Conservation (phyloP, 305 asterid genomes). For the Rubia occidens region DNA sequence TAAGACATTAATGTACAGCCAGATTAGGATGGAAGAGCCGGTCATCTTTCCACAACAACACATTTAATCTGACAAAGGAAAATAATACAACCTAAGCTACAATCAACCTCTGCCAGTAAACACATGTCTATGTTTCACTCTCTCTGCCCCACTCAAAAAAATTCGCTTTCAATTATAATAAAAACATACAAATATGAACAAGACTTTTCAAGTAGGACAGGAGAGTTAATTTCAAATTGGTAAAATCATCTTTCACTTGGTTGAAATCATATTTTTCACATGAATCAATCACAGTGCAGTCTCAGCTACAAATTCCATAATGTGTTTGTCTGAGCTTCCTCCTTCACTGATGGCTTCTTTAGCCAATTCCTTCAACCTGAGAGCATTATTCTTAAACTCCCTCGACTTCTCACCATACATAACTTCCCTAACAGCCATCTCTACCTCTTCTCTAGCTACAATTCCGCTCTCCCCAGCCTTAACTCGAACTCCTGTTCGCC, state of each 20-base stretch:
- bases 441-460: slow-evolving; percentile 38
- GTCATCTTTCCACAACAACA: not conserved
- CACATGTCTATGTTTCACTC: not conserved
- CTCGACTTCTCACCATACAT: slow-evolving; percentile 30
- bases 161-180: no score
- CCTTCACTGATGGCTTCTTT: slow-evolving; percentile 39
- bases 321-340: slow-evolving; percentile 41
- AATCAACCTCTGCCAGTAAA: not conserved
- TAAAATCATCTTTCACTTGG: no score
- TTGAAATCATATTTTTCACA: not conserved
- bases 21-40: no score
- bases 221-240: no score
- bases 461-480: slow-evolving; percentile 21
- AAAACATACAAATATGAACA: no score
- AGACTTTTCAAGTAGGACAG: no score
- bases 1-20: not conserved
- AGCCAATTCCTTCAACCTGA: slow-evolving; percentile 44
- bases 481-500: slow-evolving; percentile 32
- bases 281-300: not conserved
- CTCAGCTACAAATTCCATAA: slow-evolving; percentile 33
- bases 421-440: slow-evolving; percentile 25
- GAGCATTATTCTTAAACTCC: slow-evolving; percentile 32
- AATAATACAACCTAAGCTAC: not conserved
- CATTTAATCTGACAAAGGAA: not conserved
- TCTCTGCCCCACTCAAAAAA: no score